Conservation (phyloP, 345 rosid genomes). For the Moringa oleifera region DNA sequence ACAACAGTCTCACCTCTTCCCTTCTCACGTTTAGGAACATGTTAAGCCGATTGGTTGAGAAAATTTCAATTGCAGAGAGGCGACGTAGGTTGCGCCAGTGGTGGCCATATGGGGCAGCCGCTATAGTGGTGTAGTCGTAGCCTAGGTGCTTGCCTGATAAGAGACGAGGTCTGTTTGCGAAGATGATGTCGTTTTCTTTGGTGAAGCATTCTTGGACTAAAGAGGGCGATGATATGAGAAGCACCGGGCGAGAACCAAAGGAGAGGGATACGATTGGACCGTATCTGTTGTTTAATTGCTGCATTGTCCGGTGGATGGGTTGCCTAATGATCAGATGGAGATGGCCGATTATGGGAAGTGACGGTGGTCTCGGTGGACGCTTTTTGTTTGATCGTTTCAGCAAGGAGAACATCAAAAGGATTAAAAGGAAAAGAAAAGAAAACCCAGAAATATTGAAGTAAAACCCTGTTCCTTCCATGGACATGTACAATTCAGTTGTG, state of each 20-base stretch:
- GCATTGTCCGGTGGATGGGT: slow-evolving; percentile 29
- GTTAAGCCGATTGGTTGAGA: slow-evolving; percentile 31
- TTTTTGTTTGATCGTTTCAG: no score
- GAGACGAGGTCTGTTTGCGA: slow-evolving; percentile 46
- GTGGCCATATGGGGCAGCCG: slow-evolving; percentile 39
- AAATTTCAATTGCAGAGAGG: slow-evolving; percentile 32
- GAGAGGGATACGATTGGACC: slow-evolving; percentile 42
- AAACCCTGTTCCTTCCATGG: no score
- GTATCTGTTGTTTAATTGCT: slow-evolving; percentile 18
- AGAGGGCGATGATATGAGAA: slow-evolving; percentile 40
- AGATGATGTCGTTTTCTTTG: slow-evolving; percentile 39
- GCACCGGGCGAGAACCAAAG: slow-evolving; percentile 28
- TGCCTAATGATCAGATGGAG: slow-evolving; percentile 36
- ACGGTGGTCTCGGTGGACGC: slow-evolving; percentile 39
- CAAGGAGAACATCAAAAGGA: no score
- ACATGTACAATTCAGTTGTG: no score
- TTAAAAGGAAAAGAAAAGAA: no score
- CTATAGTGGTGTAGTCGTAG: slow-evolving; percentile 24
- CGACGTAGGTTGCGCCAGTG: slow-evolving; percentile 51
- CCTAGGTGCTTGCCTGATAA: slow-evolving; percentile 33
- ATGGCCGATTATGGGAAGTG: slow-evolving; percentile 53
- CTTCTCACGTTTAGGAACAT: slow-evolving; percentile 18
- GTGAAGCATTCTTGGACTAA: slow-evolving; percentile 43
- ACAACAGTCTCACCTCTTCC: slow-evolving; percentile 21
- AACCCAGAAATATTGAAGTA: no score